Percentiles rank a stretch among this genome's conserved stretches.
Evolutionary conservation across 2,329 filamentous ascomycete genomes (phyloP).

Genomic region (Colletotrichum tofieldiae): DNA sequence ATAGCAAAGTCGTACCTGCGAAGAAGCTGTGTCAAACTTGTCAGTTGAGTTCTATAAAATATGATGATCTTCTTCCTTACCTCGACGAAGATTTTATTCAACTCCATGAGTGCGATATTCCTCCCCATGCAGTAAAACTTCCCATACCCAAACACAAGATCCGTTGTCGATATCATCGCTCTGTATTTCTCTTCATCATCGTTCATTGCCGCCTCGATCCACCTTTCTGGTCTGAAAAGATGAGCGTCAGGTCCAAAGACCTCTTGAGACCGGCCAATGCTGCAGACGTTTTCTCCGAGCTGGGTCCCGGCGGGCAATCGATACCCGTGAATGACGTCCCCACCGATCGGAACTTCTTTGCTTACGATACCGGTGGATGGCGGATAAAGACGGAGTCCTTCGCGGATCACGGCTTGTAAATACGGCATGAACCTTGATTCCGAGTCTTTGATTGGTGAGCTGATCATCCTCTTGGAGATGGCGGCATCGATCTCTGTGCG

Average conservation of each 20-base stretch:
- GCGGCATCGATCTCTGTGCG: slow-evolving; percentile 63
- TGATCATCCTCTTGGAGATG: slow-evolving; percentile 34
- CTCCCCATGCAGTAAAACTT: slow-evolving; percentile 62
- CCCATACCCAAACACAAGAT: slow-evolving; percentile 61
- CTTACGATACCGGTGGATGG: slow-evolving; percentile 64
- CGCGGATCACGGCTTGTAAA: slow-evolving; percentile 67
- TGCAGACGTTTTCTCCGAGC: slow-evolving; percentile 59
- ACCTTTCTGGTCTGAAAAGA: slow-evolving; percentile 63
- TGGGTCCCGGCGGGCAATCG: slow-evolving; percentile 55
- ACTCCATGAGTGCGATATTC: slow-evolving; percentile 60
- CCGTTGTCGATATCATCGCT: slow-evolving; percentile 55
- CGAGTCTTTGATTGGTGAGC: slow-evolving; percentile 50
- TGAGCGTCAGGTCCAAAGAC: slow-evolving; percentile 64
- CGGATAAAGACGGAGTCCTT: slow-evolving; percentile 67
- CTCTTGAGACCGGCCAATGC: slow-evolving; percentile 55
- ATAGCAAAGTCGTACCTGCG: slow-evolving; percentile 45
- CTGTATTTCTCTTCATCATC: slow-evolving; percentile 50
- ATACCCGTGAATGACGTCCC: slow-evolving; percentile 54
- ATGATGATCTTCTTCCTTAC: slow-evolving; percentile 51
- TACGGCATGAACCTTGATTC: slow-evolving; percentile 58
- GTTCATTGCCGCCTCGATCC: slow-evolving; percentile 55
- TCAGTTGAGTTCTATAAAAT: accelerated
- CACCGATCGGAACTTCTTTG: slow-evolving; percentile 62
- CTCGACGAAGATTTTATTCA: slow-evolving; percentile 62
- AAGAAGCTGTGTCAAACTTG: slow-evolving; percentile 41